Evolutionary conservation across 345 rosid species (phyloP).

Genomic region (Eucalyptus erythrocorys): DNA sequence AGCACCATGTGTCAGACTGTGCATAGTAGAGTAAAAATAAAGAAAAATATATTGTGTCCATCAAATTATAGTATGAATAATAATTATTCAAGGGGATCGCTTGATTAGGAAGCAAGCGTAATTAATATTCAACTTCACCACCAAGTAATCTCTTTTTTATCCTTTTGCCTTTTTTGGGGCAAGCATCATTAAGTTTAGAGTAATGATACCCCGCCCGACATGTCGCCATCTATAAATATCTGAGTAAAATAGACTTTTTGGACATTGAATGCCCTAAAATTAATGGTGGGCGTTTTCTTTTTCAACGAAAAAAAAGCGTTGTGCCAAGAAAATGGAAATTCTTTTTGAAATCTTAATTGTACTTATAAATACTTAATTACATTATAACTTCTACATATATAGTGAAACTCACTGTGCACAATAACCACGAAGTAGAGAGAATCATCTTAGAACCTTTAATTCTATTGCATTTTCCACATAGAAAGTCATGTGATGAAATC

Average conservation of each 20-base stretch:
- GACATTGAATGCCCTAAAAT: not conserved
- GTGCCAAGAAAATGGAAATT: not conserved
- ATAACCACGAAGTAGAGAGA: not conserved
- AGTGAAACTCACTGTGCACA: not conserved
- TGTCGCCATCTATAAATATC: not conserved
- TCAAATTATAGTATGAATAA: not conserved
- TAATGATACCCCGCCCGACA: not conserved
- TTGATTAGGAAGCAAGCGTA: not conserved
- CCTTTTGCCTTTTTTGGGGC: not conserved
- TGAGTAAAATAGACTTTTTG: not conserved
- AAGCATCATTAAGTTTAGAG: not conserved
- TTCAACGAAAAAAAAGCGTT: not conserved
- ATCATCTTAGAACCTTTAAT: not conserved
- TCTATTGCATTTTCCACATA: not conserved
- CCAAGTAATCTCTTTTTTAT: not conserved
- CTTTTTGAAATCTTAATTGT: not conserved
- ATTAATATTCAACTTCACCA: not conserved
- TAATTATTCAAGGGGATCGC: not conserved
- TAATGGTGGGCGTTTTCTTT: not conserved
- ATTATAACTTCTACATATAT: not conserved
- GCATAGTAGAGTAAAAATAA: not conserved
- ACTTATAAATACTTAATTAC: not conserved
- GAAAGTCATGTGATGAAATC: rapidly evolving
- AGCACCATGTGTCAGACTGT: not conserved
- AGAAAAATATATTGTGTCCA: not conserved